A percentile compares a stretch with the other conserved stretches of the same genome.
These are phyloP conservation scores for Ogataea allantospora DNA, from an alignment of 805 yeast species.

Conservation along the genomic window DNA sequence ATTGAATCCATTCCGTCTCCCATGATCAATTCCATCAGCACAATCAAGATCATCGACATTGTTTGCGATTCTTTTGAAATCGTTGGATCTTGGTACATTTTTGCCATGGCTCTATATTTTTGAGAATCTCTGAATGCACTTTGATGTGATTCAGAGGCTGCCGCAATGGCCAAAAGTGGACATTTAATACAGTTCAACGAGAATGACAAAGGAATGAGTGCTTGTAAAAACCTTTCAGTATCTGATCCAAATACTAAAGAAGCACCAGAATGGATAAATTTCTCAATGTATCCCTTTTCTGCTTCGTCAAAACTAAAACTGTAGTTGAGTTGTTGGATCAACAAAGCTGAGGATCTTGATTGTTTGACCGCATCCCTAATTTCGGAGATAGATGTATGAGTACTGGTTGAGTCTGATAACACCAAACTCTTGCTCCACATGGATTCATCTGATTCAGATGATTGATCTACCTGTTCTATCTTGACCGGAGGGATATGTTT, in stretches of 20 bases:
- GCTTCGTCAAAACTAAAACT: not conserved
- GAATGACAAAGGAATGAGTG: conserved; percentile 3
- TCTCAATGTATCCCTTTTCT: conserved; percentile 4
- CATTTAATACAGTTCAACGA: conserved; percentile 1
- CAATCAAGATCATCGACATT: conserved; percentile 3
- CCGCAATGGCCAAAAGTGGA: conserved; percentile 4
- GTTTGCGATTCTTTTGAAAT: not conserved
- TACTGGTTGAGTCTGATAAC: not conserved
- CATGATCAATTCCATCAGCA: conserved; percentile 8
- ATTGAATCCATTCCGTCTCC: conserved; percentile 8
- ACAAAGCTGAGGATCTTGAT: not conserved
- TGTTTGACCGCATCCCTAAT: not conserved
- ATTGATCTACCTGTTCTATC: too few relatives aligned
- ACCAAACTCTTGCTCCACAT: not conserved
- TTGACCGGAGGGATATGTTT: conserved; percentile 2
- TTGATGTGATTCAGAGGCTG: not conserved
- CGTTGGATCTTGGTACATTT: not conserved
- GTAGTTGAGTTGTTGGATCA: conserved; percentile 4
- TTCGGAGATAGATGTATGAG: not conserved
- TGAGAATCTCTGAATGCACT: conserved; percentile 5
- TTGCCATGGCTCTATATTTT: conserved; percentile 4
- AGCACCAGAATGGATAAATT: conserved; percentile 1
- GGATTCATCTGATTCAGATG: conserved; percentile 1
- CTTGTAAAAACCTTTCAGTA: not conserved
- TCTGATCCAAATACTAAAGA: conserved; percentile 1